Conservation (phyloP, 2,329 filamentous ascomycete species). For the Mycosphaerelloides madeirae region DNA sequence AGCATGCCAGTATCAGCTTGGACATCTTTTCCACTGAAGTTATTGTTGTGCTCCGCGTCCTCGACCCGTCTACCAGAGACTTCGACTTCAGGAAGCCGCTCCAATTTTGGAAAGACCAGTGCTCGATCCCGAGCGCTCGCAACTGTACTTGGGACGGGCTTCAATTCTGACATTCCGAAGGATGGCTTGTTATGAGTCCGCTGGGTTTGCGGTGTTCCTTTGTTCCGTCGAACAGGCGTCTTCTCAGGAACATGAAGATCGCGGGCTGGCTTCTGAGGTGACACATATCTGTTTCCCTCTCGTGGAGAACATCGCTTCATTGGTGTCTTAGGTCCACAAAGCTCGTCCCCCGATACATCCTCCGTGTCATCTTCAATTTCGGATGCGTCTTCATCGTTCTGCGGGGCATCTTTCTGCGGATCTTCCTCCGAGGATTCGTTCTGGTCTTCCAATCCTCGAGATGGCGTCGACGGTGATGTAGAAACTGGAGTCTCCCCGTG, state of each 20-base stretch:
- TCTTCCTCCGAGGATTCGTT: no score
- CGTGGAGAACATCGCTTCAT: conserved; percentile 26
- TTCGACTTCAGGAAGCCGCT: conserved; percentile 2
- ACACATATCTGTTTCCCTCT: conserved; percentile 14
- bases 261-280: conserved; percentile 14
- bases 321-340: conserved; percentile 31
- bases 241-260: conserved; percentile 12
- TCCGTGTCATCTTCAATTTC: neutral
- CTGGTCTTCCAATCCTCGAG: no score
- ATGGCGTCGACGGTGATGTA: no score
- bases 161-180: conserved; percentile 14
- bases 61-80: neutral
- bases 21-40: no score
- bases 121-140: conserved; percentile 19
- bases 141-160: conserved; percentile 23
- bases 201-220: conserved; percentile 26
- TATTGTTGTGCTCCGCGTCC: no score
- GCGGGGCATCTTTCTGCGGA: no score
- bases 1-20: neutral
- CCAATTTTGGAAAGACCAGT: conserved; percentile 24
- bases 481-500: no score
- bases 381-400: neutral
- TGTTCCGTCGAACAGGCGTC: conserved; percentile 20
- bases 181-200: conserved; percentile 19
- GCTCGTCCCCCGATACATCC: conserved; percentile 29